Evolutionary conservation across 2,329 filamentous ascomycete genomes (phyloP).

Genomic region (Fusarium oxysporum): DNA sequence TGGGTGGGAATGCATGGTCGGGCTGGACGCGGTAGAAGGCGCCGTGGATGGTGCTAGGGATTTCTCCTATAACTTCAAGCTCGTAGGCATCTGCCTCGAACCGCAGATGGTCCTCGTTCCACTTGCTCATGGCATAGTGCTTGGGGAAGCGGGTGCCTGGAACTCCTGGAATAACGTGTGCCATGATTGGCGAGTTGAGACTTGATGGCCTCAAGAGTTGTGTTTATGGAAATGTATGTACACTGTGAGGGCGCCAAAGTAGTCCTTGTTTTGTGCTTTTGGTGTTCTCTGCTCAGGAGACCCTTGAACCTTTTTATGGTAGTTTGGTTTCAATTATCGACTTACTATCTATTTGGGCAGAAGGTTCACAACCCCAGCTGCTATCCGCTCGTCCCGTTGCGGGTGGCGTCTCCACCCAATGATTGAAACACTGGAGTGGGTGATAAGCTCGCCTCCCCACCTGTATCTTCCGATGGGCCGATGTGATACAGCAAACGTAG

Average conservation of each 20-base stretch:
- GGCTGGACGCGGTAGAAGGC: constrained; percentile 16
- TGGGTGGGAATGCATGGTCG: constrained; percentile 13
- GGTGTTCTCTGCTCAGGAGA: not conserved
- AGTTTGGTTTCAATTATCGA: not conserved
- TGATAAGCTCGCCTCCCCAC: not conserved
- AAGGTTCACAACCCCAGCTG: not conserved
- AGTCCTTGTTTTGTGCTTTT: not conserved
- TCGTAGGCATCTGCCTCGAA: constrained; percentile 18
- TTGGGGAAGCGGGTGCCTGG: constrained; percentile 13
- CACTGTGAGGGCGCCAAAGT: not conserved
- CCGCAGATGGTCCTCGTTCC: constrained; percentile 16
- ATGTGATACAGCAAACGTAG: not conserved
- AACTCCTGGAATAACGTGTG: constrained; percentile 5
- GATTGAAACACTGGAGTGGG: not conserved
- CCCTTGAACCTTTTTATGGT: not conserved
- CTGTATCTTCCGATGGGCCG: not conserved
- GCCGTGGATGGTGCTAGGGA: constrained; percentile 11
- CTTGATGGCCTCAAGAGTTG: not conserved
- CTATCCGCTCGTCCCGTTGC: not conserved
- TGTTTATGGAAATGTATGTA: not conserved
- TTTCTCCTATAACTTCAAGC: constrained; percentile 13
- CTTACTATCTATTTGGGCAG: not conserved
- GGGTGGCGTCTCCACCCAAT: not conserved
- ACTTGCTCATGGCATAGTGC: constrained; percentile 21
- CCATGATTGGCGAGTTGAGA: not conserved